Percentiles rank a stretch among this genome's conserved stretches.
These are phyloP conservation scores for Seiridium cupressi DNA, from an alignment of 2,329 filamentous ascomycete genomes.

Conservation along the genomic window DNA sequence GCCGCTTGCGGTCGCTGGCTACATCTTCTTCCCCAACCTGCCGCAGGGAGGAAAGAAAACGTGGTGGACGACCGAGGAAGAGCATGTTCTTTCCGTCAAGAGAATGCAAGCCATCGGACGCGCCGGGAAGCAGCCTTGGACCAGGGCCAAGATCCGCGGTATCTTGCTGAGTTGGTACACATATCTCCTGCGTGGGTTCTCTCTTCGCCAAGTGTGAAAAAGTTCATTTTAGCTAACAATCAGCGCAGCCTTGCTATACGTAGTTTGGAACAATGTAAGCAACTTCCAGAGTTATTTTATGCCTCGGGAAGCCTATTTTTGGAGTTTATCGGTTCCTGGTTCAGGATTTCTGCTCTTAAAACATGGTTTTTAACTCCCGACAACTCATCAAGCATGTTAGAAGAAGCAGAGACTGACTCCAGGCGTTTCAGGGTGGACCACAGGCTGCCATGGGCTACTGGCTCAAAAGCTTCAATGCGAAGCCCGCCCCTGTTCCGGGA, in stretches of 20 bases:
- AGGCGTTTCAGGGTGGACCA: neutral
- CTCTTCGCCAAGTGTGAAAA: neutral
- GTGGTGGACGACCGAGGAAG: constrained; percentile 2
- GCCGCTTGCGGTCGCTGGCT: constrained; percentile 46
- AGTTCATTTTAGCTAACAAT: neutral
- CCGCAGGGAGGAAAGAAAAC: constrained; percentile 28
- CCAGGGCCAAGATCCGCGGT: neutral
- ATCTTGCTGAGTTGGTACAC: neutral
- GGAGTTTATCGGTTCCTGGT: too few relatives aligned
- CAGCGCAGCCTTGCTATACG: neutral
- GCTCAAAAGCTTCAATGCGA: constrained; percentile 5
- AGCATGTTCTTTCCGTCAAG: neutral
- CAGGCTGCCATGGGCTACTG: constrained; percentile 2
- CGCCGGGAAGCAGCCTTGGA: constrained; percentile 1
- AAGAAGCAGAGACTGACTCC: too few relatives aligned
- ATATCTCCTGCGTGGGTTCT: neutral
- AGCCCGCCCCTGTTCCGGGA: neutral
- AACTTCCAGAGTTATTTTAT: too few relatives aligned
- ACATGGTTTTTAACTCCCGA: too few relatives aligned
- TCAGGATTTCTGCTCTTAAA: too few relatives aligned
- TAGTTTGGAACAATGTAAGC: constrained; percentile 1
- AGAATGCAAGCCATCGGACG: neutral
- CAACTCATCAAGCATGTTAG: too few relatives aligned
- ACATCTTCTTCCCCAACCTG: constrained; percentile 36
- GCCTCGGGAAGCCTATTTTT: too few relatives aligned